phyloP scores from a whole-genome alignment of 2,329 filamentous ascomycete species.

The Lasiodiplodia sp. region DNA sequence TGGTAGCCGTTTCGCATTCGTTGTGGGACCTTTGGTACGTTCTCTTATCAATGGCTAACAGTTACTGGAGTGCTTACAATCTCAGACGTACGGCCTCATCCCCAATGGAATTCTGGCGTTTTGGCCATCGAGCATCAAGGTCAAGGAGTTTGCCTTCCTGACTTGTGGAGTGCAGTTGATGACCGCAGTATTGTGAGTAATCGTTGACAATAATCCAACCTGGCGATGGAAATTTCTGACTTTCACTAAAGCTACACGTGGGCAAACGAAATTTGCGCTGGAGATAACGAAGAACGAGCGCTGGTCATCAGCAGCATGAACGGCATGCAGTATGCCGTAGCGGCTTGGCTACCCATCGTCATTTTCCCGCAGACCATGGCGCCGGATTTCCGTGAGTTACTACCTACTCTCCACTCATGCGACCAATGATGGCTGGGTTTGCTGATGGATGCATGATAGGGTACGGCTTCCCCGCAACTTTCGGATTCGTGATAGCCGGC shows the following conservation, averaged over 20 bases:
- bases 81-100: constrained; percentile 39
- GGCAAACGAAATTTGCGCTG: constrained; percentile 45
- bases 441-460: background rate
- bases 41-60: no score
- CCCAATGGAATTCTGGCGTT: constrained; percentile 44
- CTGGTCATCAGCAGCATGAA: constrained; percentile 46
- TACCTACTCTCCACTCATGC: background rate
- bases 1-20: background rate
- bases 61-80: background rate
- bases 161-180: constrained; percentile 42
- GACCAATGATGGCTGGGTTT: background rate
- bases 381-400: constrained; percentile 39
- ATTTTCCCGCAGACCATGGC: constrained; percentile 46
- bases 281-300: constrained; percentile 44
- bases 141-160: constrained; percentile 44
- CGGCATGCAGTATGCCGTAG: constrained; percentile 42
- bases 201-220: no score
- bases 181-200: constrained; percentile 46
- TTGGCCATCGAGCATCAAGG: constrained; percentile 36
- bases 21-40: constrained; percentile 9
- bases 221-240: background rate
- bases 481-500: constrained; percentile 31
- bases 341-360: constrained; percentile 44
- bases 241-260: constrained; percentile 38
- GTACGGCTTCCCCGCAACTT: constrained; percentile 30